Base-by-base conservation (phyloP, 768 basidiomycete genomes). In the Panaeolus papilionaceus region DNA sequence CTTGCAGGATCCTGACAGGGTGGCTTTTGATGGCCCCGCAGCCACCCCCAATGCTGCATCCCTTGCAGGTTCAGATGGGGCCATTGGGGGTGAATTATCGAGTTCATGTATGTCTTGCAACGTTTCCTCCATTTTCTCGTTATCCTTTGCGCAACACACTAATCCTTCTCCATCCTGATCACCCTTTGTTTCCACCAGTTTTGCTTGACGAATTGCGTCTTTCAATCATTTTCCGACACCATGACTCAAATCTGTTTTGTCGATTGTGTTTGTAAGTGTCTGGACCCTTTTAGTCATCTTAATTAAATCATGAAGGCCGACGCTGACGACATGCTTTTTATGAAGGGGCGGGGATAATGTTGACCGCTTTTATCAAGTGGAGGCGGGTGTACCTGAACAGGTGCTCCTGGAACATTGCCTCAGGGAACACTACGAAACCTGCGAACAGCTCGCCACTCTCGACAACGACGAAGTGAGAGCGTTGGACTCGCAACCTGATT, bases 361-460 rank as follows among this genome's bases (percentile, higher is more conserved):
- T 33, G 16, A 11, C 12, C 33, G 33, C 11, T 28, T 58, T 16
- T 58, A 58, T 58, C 54, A 58, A 58, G 54, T 58, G 4, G 12
- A 33, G 20, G 28, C 20, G 26, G 28, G n/a, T 37, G 54, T 58
- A 16, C 33, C 33, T 28, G 26, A 58, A 4, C 26, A 12, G 28
- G 54, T 58, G 4, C 54, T 58, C 28, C 54, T 37, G 14, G 54
- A 58, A 37, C 54, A 58, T 23, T 58, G 54, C 28, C 33, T 37
- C 14, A 58, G 54, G 54, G 54, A 58, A 16, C 54, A 58, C 54
- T 33, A 58, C 28, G 54, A 58, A 28, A 58, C 54, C 54, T 58
- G 54, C 28, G 26, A 58, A 7, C 54, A 58, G 33, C 54, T 58
- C 6, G 28, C 33, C 54, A 58, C 14, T 37, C 54, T 58, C 26